Conservation (phyloP, 2,329 filamentous ascomycete genomes). For the Cytospora leucostoma region DNA sequence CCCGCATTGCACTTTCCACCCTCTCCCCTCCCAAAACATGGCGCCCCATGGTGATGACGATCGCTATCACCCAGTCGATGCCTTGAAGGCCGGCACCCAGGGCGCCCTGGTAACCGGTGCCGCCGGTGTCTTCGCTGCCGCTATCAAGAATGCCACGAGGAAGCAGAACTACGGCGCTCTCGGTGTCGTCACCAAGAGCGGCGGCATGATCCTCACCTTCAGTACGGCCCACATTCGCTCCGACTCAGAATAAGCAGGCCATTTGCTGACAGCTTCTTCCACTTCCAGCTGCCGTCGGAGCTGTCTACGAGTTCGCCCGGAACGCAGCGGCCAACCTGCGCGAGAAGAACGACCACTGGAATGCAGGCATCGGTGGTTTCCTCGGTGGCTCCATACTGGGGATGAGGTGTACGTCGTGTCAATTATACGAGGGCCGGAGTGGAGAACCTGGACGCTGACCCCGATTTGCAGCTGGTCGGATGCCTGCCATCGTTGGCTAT, state of each 20-base stretch:
- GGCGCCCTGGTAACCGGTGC: conserved; percentile 57
- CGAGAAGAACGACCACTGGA: conserved; percentile 78
- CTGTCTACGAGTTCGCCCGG: conserved; percentile 75
- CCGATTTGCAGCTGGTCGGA: conserved; percentile 54
- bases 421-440: conserved; percentile 32
- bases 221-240: conserved; percentile 48
- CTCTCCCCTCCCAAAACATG: conserved; percentile 29
- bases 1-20: conserved; percentile 2
- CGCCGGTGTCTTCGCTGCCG: conserved; percentile 55
- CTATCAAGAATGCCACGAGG: conserved; percentile 80
- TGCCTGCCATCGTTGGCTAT: conserved; percentile 71
- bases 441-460: conserved; percentile 13
- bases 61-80: conserved; percentile 51
- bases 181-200: conserved; percentile 78
- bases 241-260: background rate
- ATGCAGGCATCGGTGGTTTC: conserved; percentile 75
- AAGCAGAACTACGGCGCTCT: conserved; percentile 79
- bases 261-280: conserved; percentile 20
- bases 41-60: conserved; percentile 37
- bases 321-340: conserved; percentile 81
- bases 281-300: conserved; percentile 66
- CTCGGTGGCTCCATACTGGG: conserved; percentile 73
- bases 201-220: conserved; percentile 69
- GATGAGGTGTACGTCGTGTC: conserved; percentile 61
- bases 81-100: conserved; percentile 57